Percentiles rank a stretch among this genome's conserved stretches.
phyloP scores from a whole-genome alignment of 495 filamentous ascomycete species.

The Trichocladium antarcticum region DNA sequence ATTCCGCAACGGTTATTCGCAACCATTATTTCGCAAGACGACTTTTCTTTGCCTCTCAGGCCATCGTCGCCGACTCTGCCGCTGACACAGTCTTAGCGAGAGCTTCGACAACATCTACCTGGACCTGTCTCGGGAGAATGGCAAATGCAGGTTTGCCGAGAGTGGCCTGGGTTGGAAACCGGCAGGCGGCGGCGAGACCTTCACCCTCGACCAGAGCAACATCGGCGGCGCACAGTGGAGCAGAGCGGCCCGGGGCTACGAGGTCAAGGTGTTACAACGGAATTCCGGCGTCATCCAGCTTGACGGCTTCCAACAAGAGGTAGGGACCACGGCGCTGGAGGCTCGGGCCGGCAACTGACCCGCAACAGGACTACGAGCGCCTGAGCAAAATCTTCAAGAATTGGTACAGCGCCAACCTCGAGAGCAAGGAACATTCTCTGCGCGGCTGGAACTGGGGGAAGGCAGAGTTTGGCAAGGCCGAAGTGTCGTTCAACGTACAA shows the following conservation, averaged over 20 bases:
- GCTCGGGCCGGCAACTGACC: not conserved
- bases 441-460: conserved; percentile 99
- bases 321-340: conserved; percentile 22
- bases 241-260: conserved; percentile 80
- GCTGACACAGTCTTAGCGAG: conserved; percentile 41
- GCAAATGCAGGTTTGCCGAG: conserved; percentile 88
- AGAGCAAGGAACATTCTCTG: conserved; percentile 84
- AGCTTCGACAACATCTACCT: conserved; percentile 93
- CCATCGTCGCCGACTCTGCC: not conserved
- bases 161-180: conserved; percentile 92
- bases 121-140: conserved; percentile 78
- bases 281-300: conserved; percentile 80
- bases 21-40: not conserved
- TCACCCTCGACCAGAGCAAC: conserved; percentile 75
- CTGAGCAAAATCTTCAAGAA: conserved; percentile 83
- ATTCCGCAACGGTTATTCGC: not conserved
- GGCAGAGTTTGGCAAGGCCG: conserved; percentile 88
- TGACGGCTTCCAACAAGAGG: conserved; percentile 90
- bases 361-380: conserved; percentile 70
- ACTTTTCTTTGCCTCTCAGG: not conserved
- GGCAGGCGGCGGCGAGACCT: conserved; percentile 73
- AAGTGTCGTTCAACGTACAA: conserved; percentile 91
- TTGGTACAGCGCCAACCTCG: conserved; percentile 89
- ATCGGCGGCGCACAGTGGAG: conserved; percentile 88
- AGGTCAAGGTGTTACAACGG: conserved; percentile 78